Conservation (phyloP, 108 stramenopile species). For the Ochromonas danica region DNA sequence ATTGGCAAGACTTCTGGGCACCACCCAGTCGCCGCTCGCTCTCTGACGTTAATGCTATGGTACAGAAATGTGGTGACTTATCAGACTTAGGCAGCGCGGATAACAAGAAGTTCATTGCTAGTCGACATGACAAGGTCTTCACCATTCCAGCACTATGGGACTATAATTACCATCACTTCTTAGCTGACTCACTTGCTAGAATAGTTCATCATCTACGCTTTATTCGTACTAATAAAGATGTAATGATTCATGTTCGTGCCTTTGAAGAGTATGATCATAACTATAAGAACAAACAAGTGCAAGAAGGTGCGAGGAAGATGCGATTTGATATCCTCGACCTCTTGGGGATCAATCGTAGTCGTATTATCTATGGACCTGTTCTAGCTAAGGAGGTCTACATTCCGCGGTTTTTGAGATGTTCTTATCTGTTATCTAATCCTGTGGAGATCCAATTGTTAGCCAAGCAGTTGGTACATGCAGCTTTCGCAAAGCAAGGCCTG, state of each 20-base stretch:
- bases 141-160: neutral
- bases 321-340: neutral
- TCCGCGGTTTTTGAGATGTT: neutral
- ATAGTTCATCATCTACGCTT: neutral
- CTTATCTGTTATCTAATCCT: constrained; percentile 12
- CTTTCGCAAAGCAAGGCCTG: neutral
- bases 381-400: neutral
- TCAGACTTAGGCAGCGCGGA: neutral
- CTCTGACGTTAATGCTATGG: neutral
- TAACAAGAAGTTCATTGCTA: neutral
- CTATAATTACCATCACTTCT: constrained; percentile 9
- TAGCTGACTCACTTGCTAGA: constrained; percentile 4
- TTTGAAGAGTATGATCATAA: neutral
- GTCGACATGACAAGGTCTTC: neutral
- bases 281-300: neutral
- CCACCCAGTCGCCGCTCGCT: neutral
- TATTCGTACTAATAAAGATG: neutral
- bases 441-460: neutral
- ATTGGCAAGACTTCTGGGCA: neutral
- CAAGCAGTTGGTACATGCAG: neutral
- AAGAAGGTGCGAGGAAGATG: neutral
- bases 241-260: constrained; percentile 10
- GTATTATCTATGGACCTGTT: neutral
- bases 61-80: neutral
- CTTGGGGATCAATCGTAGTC: neutral